These are phyloP conservation scores for Syzygium aromaticum DNA, from an alignment of 345 rosid genomes.

Conservation along the genomic window DNA sequence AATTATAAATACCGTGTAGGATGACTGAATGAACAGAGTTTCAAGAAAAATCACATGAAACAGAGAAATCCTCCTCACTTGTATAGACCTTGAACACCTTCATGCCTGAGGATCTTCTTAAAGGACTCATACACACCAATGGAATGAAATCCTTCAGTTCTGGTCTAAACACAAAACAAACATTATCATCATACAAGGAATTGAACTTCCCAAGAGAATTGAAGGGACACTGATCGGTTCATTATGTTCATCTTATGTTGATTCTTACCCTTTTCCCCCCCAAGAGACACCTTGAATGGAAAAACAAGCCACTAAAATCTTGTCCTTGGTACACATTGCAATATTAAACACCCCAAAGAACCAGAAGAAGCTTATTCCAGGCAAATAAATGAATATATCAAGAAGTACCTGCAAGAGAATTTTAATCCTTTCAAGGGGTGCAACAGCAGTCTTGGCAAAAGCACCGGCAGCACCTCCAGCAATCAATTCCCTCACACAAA, in stretches of 20 bases:
- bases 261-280: too few species aligned
- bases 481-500: slow-evolving; percentile 72
- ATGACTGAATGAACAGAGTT: neutral
- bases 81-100: slow-evolving; percentile 76
- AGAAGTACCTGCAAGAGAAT: slow-evolving; percentile 70
- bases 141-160: slow-evolving; percentile 69
- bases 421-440: slow-evolving; percentile 82
- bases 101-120: slow-evolving; percentile 67
- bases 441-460: slow-evolving; percentile 79
- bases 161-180: slow-evolving; percentile 30
- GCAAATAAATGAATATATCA: neutral
- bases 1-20: neutral
- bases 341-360: neutral
- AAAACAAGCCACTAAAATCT: neutral
- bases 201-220: neutral
- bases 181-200: neutral
- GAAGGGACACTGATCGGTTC: neutral
- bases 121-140: slow-evolving; percentile 67
- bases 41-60: neutral
- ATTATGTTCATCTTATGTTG: too few species aligned
- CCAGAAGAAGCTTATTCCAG: neutral
- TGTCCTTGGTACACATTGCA: neutral
- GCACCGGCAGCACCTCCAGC: slow-evolving; percentile 98
- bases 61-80: slow-evolving; percentile 31
- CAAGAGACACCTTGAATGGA: too few species aligned